phyloP scores from a whole-genome alignment of 805 yeast species.

The Candida pseudoglaebosa region DNA sequence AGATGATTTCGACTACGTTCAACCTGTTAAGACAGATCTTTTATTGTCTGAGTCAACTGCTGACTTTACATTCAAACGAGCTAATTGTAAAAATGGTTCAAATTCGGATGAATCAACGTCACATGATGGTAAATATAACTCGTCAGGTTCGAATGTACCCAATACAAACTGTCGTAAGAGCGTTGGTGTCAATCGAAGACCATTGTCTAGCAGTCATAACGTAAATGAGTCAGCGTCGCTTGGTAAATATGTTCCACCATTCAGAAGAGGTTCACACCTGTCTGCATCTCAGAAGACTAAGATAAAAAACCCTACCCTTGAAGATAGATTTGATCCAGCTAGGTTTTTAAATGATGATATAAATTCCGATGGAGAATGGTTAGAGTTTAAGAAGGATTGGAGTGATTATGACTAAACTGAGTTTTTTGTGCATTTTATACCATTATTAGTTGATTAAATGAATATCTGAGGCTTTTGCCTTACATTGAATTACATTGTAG shows the following conservation, averaged over 20 bases:
- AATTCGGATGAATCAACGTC: not conserved
- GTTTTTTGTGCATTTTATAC: not conserved
- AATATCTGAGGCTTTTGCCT: not conserved
- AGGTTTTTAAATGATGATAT: conserved; percentile 3
- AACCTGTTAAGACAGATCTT: conserved; percentile 2
- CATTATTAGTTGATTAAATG: not conserved
- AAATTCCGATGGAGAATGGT: conserved; percentile 20
- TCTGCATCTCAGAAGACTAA: conserved; percentile 3
- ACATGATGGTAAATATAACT: not conserved
- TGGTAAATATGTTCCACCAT: conserved; percentile 74
- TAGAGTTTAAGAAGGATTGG: conserved; percentile 22
- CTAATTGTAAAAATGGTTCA: not conserved
- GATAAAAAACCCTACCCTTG: conserved; percentile 2
- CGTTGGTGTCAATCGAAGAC: conserved; percentile 9
- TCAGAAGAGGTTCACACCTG: conserved; percentile 48
- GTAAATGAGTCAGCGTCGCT: conserved; percentile 15
- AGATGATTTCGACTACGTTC: conserved; percentile 28
- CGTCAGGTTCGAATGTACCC: not conserved
- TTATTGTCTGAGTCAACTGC: not conserved
- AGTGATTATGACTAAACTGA: conserved; percentile 18
- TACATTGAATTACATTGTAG: too few species aligned
- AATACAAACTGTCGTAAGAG: not conserved
- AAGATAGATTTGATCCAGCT: conserved; percentile 2
- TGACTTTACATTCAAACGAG: not conserved
- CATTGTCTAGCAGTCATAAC: conserved; percentile 9